These are phyloP conservation scores for Xylaria bambusicola DNA, from an alignment of 495 filamentous ascomycete species.

Conservation along the genomic window DNA sequence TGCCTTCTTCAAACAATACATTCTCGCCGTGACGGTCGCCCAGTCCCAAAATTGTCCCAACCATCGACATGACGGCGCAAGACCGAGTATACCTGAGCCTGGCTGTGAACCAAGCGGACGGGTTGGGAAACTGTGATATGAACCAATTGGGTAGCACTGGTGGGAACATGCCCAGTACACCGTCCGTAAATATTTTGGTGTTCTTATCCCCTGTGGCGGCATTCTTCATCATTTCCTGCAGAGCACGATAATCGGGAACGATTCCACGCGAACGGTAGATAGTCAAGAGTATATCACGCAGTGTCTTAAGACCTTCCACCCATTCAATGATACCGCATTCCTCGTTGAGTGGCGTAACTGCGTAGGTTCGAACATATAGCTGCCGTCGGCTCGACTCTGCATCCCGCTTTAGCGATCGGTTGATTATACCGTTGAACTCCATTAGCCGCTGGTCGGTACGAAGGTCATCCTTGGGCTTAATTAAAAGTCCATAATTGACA, in stretches of 20 bases:
- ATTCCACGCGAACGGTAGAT: constrained; percentile 74
- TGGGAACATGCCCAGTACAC: constrained; percentile 67
- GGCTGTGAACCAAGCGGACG: constrained; percentile 86
- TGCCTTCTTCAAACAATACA: constrained; percentile 90
- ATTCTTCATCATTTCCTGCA: constrained; percentile 51
- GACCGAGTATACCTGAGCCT: constrained; percentile 90
- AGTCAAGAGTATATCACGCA: constrained; percentile 85
- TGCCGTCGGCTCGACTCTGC: constrained; percentile 83
- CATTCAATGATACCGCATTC: constrained; percentile 98
- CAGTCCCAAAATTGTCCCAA: constrained; percentile 89
- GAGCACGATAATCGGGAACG: constrained; percentile 47
- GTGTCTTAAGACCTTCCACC: constrained; percentile 93
- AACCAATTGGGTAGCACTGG: constrained; percentile 93
- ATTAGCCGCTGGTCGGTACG: constrained; percentile 96
- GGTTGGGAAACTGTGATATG: constrained; percentile 88
- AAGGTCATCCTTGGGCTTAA: constrained; percentile 97
- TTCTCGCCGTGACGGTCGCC: constrained; percentile 99
- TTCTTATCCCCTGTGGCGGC: constrained; percentile 46
- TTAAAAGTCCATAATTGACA: constrained; percentile 80
- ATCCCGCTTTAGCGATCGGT: constrained; percentile 86
- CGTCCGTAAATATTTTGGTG: constrained; percentile 67
- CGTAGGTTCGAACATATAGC: constrained; percentile 90
- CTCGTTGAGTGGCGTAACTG: constrained; percentile 94
- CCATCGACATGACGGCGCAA: constrained; percentile 96
- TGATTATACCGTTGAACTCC: constrained; percentile 99